Evolutionary conservation across 176 grass and related monocot genomes (phyloP), one percentile per base, ranked within the genome.

Genomic region (Phyllostachys edulis): DNA sequence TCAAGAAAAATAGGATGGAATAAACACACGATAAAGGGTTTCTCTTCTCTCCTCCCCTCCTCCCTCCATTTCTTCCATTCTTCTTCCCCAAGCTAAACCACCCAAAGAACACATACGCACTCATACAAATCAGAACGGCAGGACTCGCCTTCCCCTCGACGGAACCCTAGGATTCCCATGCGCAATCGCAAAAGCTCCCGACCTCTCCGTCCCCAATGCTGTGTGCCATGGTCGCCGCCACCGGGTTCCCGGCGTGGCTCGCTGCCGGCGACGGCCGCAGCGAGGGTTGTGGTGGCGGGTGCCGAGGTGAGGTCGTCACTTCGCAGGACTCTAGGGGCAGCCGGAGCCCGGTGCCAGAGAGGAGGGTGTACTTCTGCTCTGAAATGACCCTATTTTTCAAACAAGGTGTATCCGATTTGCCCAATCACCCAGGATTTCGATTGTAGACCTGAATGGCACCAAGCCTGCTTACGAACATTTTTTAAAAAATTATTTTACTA

Each of bases 301-400:
- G 69, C 71, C 9, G 89, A 79, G 27, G 68, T 21, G 62, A 84
- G 67, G 63, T 63, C 87, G 40, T 82, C 87, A 36, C 69, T 92
- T 71, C 55, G 89, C 46, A 76, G 62, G 72, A 61, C 80, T 70
- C 21, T 85, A 17, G 77, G 69, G 50, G 78, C 16, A 75, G 65
- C 3, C 15, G 15, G 37, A 40, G 47, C 47, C 26, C 54, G 32
- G 46, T 73, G 66, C 46, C 57, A n/a, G 45, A 29, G 62, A 92
- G 80, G 67, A 88, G 29, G 60, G 77, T 32, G 17, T 83, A 73
- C 81, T 80, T 91, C n/a, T 87, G 68, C 73, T 92, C 92, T 18
- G 68, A 87, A 34, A 34, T 2, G 2, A 34, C 32, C 32, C 1
- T 34, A 34, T 34, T 34, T 34, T 34, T 34, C 32, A 34, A 34